phyloP scores from a whole-genome alignment of 345 rosid genomes.

The Hibiscus trionum region DNA sequence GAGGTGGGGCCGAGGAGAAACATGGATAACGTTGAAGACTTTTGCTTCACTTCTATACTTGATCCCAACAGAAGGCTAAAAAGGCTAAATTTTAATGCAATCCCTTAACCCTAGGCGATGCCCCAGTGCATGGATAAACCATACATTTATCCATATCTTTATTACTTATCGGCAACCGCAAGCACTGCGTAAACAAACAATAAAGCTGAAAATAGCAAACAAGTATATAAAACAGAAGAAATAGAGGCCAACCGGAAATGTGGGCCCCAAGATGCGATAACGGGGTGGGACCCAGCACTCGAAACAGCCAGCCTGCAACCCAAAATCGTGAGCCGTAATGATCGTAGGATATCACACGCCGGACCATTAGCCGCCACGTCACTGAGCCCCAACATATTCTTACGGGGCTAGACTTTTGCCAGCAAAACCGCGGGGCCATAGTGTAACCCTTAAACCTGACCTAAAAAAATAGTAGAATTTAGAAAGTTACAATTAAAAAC shows the following conservation, averaged over 20 bases:
- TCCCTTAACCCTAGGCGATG: constrained; percentile 47
- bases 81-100: constrained; percentile 22
- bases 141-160: background rate
- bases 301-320: constrained; percentile 42
- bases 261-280: constrained; percentile 30
- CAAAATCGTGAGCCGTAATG: constrained; percentile 40
- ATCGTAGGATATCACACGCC: constrained; percentile 60
- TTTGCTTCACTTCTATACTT: constrained; percentile 84
- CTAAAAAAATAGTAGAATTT: no score
- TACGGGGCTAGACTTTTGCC: no score
- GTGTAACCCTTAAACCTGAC: no score
- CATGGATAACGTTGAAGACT: constrained; percentile 36
- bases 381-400: background rate
- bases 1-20: constrained; percentile 28
- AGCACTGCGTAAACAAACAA: background rate
- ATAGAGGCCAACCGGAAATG: background rate
- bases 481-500: no score
- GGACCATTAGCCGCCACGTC: constrained; percentile 61
- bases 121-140: constrained; percentile 21
- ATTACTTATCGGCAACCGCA: constrained; percentile 27
- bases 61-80: constrained; percentile 20
- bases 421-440: no score
- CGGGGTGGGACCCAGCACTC: constrained; percentile 31
- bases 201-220: background rate
- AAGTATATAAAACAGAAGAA: background rate